Percentiles rank a stretch among this genome's conserved stretches.
Evolutionary conservation across 345 rosid genomes (phyloP).

Genomic region (Euphorbia pulcherrima): DNA sequence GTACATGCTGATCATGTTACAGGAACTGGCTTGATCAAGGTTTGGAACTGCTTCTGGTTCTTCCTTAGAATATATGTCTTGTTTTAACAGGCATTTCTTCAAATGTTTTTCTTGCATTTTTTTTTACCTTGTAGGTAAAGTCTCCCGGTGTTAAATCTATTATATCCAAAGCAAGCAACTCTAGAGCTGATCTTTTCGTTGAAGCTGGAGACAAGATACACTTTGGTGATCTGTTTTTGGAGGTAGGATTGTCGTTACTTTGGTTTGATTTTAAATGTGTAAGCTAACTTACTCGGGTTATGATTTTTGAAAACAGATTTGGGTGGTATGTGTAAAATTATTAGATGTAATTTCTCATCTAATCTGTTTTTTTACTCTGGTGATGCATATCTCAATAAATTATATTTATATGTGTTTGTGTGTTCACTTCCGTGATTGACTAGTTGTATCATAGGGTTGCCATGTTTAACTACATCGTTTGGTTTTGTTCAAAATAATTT

Average conservation of each 20-base stretch:
- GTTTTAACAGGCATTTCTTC: background rate
- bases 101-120: background rate
- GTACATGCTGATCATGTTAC: slow-evolving; percentile 98
- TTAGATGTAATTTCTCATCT: no score
- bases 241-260: slow-evolving; percentile 36
- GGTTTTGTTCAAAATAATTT: no score
- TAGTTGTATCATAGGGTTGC: no score
- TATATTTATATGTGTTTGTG: no score
- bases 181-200: slow-evolving; percentile 72
- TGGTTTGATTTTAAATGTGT: background rate
- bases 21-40: slow-evolving; percentile 87
- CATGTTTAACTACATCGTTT: no score
- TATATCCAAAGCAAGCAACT: slow-evolving; percentile 72
- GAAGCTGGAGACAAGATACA: slow-evolving; percentile 63
- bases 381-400: no score
- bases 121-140: slow-evolving; percentile 41
- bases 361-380: no score
- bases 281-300: no score
- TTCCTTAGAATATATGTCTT: background rate
- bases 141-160: slow-evolving; percentile 60
- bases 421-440: no score
- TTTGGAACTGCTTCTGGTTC: slow-evolving; percentile 9
- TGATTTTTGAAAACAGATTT: no score
- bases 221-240: slow-evolving; percentile 65
- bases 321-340: no score